Evolutionary conservation across 805 yeast species (phyloP).

Genomic region (Pichia exigua): DNA sequence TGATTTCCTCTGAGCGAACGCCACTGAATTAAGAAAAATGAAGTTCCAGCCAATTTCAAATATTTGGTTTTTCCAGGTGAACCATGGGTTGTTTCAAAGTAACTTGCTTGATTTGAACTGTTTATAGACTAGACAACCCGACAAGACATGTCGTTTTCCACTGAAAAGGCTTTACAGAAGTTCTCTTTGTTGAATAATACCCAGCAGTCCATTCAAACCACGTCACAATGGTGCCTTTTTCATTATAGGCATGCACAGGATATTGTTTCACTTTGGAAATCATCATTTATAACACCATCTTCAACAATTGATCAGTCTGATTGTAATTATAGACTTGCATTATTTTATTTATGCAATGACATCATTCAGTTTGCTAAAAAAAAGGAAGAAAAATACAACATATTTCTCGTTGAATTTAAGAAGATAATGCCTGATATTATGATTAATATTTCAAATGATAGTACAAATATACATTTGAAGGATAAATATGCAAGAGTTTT

Average conservation of each 20-base stretch:
- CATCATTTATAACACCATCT: slow-evolving; percentile 9
- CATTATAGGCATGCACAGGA: slow-evolving; percentile 51
- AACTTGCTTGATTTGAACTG: background rate
- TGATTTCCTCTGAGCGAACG: background rate
- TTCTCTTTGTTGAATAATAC: slow-evolving; percentile 45
- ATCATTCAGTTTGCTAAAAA: slow-evolving; percentile 72
- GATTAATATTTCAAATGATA: slow-evolving; percentile 17
- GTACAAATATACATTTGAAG: slow-evolving; percentile 23
- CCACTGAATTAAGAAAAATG: background rate
- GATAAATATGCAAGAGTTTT: slow-evolving; percentile 43
- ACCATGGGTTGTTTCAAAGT: too few relatives aligned
- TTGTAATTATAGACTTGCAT: slow-evolving; percentile 21
- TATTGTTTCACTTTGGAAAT: slow-evolving; percentile 28
- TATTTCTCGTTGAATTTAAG: slow-evolving; percentile 52
- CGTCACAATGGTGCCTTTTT: slow-evolving; percentile 64
- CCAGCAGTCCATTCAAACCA: slow-evolving; percentile 65
- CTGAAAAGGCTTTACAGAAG: slow-evolving; percentile 41
- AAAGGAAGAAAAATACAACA: slow-evolving; percentile 40
- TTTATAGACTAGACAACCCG: background rate
- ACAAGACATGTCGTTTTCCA: slow-evolving; percentile 42
- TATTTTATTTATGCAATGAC: slow-evolving; percentile 71
- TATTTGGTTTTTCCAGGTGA: too few relatives aligned
- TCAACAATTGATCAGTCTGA: slow-evolving; percentile 28
- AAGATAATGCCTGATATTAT: slow-evolving; percentile 38
- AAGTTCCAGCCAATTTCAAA: background rate